These are phyloP conservation scores for Brasenia schreberi DNA, from an alignment of 164 flowering plant species.

Conservation along the genomic window DNA sequence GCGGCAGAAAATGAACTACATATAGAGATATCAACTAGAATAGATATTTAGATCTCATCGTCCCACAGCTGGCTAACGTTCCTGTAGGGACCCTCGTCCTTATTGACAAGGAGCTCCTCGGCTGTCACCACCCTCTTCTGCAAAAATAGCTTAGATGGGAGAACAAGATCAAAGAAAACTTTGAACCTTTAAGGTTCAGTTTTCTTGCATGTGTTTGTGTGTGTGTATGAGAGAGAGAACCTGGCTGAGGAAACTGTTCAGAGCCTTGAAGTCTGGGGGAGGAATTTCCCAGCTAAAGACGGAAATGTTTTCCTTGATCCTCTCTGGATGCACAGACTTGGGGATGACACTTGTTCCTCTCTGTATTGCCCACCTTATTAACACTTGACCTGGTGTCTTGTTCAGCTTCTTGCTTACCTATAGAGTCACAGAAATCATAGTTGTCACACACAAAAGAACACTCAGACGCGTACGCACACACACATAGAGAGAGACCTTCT, in stretches of 20 bases:
- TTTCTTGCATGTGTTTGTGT: too few relatives aligned
- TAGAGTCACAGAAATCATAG: background rate
- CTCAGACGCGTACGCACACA: too few relatives aligned
- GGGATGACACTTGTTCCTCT: conserved; percentile 40
- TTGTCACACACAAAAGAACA: background rate
- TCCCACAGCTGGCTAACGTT: conserved; percentile 50
- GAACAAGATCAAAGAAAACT: too few relatives aligned
- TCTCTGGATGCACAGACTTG: conserved; percentile 21
- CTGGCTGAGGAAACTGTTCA: conserved; percentile 23
- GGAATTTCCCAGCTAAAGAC: conserved; percentile 35
- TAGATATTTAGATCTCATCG: conserved; percentile 11
- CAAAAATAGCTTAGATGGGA: background rate
- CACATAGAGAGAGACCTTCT: conserved; percentile 4
- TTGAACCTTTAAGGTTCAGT: too few relatives aligned
- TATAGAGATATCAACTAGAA: too few relatives aligned
- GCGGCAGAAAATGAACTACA: too few relatives aligned
- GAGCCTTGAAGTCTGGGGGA: conserved; percentile 20
- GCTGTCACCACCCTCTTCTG: conserved; percentile 44
- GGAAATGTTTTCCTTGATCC: conserved; percentile 27
- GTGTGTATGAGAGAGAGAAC: background rate
- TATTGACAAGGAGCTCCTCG: conserved; percentile 36
- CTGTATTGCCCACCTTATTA: conserved; percentile 38
- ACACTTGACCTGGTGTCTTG: conserved; percentile 33
- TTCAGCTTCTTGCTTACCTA: conserved; percentile 32
- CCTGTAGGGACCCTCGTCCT: conserved; percentile 27